phyloP scores from a whole-genome alignment of 108 stramenopile species.

The Cyclotella cryptica region DNA sequence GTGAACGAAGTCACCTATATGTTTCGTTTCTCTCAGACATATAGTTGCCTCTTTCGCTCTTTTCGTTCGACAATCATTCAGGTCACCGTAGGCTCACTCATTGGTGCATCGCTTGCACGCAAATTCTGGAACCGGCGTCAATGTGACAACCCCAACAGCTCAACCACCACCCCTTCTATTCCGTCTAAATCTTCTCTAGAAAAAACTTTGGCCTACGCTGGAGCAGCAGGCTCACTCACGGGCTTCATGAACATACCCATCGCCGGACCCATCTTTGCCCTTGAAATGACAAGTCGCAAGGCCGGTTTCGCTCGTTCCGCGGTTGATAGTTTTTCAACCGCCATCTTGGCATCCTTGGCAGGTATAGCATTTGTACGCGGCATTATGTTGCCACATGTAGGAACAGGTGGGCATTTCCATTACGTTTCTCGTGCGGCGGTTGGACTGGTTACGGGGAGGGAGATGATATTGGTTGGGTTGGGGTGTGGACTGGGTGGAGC shows the following conservation, averaged over 20 bases:
- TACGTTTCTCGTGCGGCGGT: conserved; percentile 50
- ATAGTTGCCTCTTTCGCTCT: not conserved
- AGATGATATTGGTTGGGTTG: conserved; percentile 42
- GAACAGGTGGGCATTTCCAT: conserved; percentile 66
- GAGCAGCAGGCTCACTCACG: conserved; percentile 69
- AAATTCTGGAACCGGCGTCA: conserved; percentile 21
- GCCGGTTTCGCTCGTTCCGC: conserved; percentile 47
- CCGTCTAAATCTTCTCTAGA: conserved; percentile 16
- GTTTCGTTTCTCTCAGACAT: not conserved
- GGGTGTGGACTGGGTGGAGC: conserved; percentile 61
- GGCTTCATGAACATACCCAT: conserved; percentile 75
- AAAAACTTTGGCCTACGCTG: conserved; percentile 54
- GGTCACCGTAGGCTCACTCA: conserved; percentile 36
- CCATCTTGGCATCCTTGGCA: conserved; percentile 54
- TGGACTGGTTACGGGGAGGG: conserved; percentile 38
- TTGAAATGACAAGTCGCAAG: conserved; percentile 60
- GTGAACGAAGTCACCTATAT: not conserved
- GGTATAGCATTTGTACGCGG: conserved; percentile 55
- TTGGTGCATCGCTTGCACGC: conserved; percentile 31
- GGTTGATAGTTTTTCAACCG: conserved; percentile 45
- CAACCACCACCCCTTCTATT: not conserved
- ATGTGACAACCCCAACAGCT: conserved; percentile 32
- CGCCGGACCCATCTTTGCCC: conserved; percentile 70
- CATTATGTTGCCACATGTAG: conserved; percentile 16
- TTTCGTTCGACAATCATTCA: not conserved